Evolutionary conservation across 495 filamentous ascomycete species (phyloP).

Genomic region (Penicillium atrosanguineum): DNA sequence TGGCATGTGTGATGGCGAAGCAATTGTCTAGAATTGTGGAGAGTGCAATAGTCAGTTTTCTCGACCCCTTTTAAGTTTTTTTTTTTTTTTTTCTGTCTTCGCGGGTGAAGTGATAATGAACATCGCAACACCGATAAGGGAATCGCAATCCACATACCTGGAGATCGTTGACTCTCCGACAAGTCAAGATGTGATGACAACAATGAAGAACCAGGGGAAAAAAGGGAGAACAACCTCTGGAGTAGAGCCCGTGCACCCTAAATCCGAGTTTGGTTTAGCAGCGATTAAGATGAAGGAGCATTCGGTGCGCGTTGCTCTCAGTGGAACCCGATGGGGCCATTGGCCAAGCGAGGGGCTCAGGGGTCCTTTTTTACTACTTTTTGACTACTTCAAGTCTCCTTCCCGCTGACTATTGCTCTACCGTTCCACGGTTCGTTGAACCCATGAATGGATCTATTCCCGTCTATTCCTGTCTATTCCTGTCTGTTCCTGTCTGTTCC

Average conservation of each 20-base stretch:
- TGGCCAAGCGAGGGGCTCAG: constrained; percentile 10
- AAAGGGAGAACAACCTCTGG: constrained; percentile 15
- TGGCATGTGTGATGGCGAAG: constrained; percentile 14
- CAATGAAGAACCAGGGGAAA: constrained; percentile 7
- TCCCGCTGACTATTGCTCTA: too few relatives aligned
- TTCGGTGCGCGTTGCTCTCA: constrained; percentile 4
- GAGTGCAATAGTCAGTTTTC: constrained; percentile 11
- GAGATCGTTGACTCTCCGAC: constrained; percentile 6
- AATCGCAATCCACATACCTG: constrained; percentile 3
- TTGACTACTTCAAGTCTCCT: too few relatives aligned
- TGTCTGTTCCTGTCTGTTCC: too few relatives aligned
- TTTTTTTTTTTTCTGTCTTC: constrained; percentile 16
- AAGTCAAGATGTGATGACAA: constrained; percentile 1
- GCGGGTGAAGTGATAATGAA: neutral
- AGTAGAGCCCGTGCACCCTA: constrained; percentile 24
- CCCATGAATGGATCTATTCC: too few relatives aligned
- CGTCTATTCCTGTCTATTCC: too few relatives aligned
- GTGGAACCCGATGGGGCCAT: neutral
- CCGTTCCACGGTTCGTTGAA: constrained; percentile 1
- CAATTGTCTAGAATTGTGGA: constrained; percentile 19
- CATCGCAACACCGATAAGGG: neutral
- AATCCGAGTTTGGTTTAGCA: constrained; percentile 18
- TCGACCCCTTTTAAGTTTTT: constrained; percentile 18
- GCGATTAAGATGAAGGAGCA: constrained; percentile 27
- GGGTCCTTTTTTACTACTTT: neutral